Base-by-base conservation (phyloP, 2,329 filamentous ascomycete genomes). In the Fusarium miscanthi region DNA sequence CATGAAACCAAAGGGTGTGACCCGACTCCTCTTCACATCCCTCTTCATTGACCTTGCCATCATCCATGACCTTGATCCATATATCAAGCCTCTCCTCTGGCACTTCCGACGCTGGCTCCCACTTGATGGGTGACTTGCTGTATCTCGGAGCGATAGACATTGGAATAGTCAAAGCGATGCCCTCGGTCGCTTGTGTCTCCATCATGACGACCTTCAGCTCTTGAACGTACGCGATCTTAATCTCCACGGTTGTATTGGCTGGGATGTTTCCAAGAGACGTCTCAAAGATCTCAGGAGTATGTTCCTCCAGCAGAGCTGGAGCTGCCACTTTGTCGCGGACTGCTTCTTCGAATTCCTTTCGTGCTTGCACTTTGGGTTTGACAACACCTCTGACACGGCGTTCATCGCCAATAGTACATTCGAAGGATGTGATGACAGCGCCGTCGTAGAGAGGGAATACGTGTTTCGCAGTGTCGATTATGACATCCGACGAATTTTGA, bases 121-220 rank as follows among this genome's bases (percentile, higher is more conserved):
- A 25, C 2, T 11, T 8, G 0, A 23, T 13, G 1, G 17, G n/a
- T 0, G 30, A 1, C 1, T 53, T 21, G 1, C 37, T n/a, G 0
- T 59, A 53, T 1, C 57, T n/a, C 6, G 58, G 58, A 5, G 58
- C 58, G 2, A 60, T 56, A 1, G 58, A 60, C 21, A 30, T 54
- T 0, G 58, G 58, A 1, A 56, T 43, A 2, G 49, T 56, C 1
- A 54, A 11, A 10, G 30, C 58, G 27, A 56, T 37, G 0, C 58
- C 58, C 9, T 60, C 58, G 0, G 48, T 21, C 1, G n/a, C 37
- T 6, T 56, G 19, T 6, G n/a, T 9, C 7, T 56, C 48, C 58
- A 42, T 56, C 13, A 54, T 56, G 21, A 43, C 58, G 0, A 60
- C 19, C 4, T 37, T 60, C 0, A 60, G 3, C 48, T 60, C 58